Percentiles rank a stretch among this genome's conserved stretches.
Conservation (phyloP, 2,329 filamentous ascomycete species). For the Onygenales sp. region DNA sequence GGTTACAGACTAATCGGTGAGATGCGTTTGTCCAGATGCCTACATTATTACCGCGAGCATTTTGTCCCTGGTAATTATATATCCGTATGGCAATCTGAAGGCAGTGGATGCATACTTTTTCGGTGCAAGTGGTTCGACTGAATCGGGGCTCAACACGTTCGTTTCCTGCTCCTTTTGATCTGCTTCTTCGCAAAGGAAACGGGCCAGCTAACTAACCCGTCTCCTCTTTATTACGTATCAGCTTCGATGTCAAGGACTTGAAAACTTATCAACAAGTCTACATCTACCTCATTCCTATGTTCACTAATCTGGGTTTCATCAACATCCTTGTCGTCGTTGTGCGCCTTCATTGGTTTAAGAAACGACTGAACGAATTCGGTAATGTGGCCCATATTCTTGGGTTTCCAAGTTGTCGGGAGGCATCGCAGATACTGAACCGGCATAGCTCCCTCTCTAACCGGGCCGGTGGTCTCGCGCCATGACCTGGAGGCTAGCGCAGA, state of each 20-base stretch:
- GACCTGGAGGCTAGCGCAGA: neutral
- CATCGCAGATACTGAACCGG: neutral
- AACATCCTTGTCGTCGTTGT: constrained; percentile 42
- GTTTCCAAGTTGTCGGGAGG: neutral
- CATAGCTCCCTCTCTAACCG: neutral
- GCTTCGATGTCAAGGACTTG: constrained; percentile 42
- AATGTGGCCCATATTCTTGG: neutral
- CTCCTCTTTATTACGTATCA: constrained; percentile 14
- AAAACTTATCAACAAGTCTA: constrained; percentile 44
- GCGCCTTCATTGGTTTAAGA: constrained; percentile 42
- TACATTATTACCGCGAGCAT: constrained; percentile 31
- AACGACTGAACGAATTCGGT: constrained; percentile 33
- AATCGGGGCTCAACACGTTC: constrained; percentile 43
- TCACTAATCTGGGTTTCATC: constrained; percentile 42
- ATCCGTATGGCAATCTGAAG: constrained; percentile 30
- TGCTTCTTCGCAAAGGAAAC: neutral
- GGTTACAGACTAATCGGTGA: neutral
- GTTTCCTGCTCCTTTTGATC: neutral
- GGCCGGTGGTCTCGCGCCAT: neutral
- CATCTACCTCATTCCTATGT: constrained; percentile 41
- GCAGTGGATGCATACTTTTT: constrained; percentile 43
- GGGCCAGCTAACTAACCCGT: neutral
- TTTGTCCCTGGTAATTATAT: constrained; percentile 25
- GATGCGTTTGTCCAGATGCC: constrained; percentile 19
- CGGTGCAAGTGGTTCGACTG: constrained; percentile 40